Conservation (phyloP, 257 asterid species). For the Rubia yunnanensis region DNA sequence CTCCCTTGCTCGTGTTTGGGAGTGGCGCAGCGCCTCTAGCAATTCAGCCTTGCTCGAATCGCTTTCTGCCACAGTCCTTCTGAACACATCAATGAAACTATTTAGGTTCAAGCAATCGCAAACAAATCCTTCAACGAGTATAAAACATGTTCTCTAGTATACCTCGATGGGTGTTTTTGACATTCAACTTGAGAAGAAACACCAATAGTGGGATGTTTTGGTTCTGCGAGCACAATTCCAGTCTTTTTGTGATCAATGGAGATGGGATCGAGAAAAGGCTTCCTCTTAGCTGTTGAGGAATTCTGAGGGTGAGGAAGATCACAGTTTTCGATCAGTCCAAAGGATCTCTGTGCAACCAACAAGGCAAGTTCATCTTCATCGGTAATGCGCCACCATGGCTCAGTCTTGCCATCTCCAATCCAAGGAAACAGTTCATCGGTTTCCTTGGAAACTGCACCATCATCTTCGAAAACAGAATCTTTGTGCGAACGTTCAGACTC, state of each 20-base stretch:
- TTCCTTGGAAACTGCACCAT: slow-evolving; percentile 32
- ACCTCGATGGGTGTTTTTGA: slow-evolving; percentile 31
- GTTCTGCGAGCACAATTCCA: slow-evolving; percentile 16
- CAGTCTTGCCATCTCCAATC: slow-evolving; percentile 35
- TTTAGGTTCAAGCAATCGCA: not conserved
- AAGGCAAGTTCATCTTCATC: slow-evolving; percentile 72
- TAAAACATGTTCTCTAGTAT: not conserved
- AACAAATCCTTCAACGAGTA: not conserved
- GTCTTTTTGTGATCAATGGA: slow-evolving; percentile 16
- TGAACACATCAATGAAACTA: slow-evolving; percentile 3
- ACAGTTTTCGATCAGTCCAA: slow-evolving; percentile 54
- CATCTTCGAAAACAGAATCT: slow-evolving; percentile 21
- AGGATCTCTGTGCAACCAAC: slow-evolving; percentile 53
- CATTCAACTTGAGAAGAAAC: slow-evolving; percentile 13
- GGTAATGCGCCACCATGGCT: slow-evolving; percentile 87
- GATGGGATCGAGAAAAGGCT: slow-evolving; percentile 16
- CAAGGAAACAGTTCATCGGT: slow-evolving; percentile 30
- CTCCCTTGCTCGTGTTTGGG: slow-evolving; percentile 96
- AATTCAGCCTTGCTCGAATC: slow-evolving; percentile 43
- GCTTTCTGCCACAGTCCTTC: slow-evolving; percentile 12
- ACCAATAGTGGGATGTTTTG: slow-evolving; percentile 13
- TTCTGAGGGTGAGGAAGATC: slow-evolving; percentile 79
- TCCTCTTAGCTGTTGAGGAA: slow-evolving; percentile 28
- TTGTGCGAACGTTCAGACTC: slow-evolving; percentile 7
- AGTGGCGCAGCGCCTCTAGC: slow-evolving; percentile 71